These are phyloP conservation scores for Fusarium ramigenum DNA, from an alignment of 2,329 filamentous ascomycete genomes.

Conservation along the genomic window DNA sequence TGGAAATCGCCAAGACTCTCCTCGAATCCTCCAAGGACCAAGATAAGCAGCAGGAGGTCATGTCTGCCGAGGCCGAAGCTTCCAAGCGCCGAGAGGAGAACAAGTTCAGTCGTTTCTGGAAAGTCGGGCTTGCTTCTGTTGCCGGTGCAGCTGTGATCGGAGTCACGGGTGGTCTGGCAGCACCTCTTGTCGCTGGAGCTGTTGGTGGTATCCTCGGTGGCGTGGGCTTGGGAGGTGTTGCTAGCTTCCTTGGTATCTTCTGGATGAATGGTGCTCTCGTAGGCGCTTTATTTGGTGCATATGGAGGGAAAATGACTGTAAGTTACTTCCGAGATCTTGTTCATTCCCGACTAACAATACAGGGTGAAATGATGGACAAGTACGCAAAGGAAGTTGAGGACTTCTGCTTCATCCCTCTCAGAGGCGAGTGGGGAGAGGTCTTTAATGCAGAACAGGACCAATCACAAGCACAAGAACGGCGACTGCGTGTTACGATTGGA, in stretches of 20 bases:
- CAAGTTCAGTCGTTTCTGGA: conserved; percentile 79
- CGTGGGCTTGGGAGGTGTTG: conserved; percentile 84
- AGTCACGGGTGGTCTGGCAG: conserved; percentile 89
- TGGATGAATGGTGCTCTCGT: conserved; percentile 88
- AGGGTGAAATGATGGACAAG: conserved; percentile 84
- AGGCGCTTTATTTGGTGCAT: conserved; percentile 87
- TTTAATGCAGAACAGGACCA: conserved; percentile 29
- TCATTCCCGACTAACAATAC: conserved; percentile 19
- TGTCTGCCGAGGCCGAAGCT: conserved; percentile 81
- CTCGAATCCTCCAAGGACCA: conserved; percentile 68
- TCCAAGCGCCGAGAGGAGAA: conserved; percentile 78
- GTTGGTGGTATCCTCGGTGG: conserved; percentile 87
- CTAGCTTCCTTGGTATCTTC: conserved; percentile 85
- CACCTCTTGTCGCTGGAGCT: conserved; percentile 86
- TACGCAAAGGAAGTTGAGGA: conserved; percentile 91
- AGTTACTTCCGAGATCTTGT: conserved; percentile 4
- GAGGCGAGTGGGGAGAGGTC: conserved; percentile 52
- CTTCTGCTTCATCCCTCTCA: conserved; percentile 79
- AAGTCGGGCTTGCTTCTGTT: conserved; percentile 87
- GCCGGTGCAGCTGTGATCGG: conserved; percentile 92
- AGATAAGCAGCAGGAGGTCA: conserved; percentile 53
- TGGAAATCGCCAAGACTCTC: conserved; percentile 78
- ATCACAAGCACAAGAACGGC: conserved; percentile 49
- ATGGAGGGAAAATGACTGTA: conserved; percentile 78
- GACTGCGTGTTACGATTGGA: conserved; percentile 83